Percentiles rank a stretch among this genome's conserved stretches.
Evolutionary conservation across 108 stramenopile species (phyloP).

Genomic region (Discostella pseudostelligera): DNA sequence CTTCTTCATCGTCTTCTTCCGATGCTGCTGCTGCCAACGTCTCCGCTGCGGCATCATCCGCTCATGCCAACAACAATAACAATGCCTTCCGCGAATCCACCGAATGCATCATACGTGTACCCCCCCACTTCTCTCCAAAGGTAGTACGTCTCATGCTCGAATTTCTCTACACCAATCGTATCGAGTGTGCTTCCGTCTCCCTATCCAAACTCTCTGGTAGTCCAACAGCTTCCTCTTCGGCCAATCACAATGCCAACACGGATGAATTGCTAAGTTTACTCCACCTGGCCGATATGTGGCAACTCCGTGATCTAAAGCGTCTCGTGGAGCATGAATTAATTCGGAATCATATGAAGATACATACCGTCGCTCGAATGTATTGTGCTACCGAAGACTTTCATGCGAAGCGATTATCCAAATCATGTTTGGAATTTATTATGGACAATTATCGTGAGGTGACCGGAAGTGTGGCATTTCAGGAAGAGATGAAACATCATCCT

Average conservation of each 20-base stretch:
- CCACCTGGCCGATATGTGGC: slow-evolving; percentile 84
- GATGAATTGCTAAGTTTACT: slow-evolving; percentile 79
- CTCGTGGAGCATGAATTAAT: slow-evolving; percentile 88
- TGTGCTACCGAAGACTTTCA: slow-evolving; percentile 87
- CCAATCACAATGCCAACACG: slow-evolving; percentile 47
- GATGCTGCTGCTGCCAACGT: too few relatives aligned
- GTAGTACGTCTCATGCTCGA: slow-evolving; percentile 91
- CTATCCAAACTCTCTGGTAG: slow-evolving; percentile 2
- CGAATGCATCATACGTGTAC: slow-evolving; percentile 76
- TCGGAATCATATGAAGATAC: slow-evolving; percentile 72
- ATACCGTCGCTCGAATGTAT: slow-evolving; percentile 87
- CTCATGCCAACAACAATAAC: slow-evolving; percentile 6
- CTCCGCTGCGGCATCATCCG: slow-evolving; percentile 11
- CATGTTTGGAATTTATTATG: slow-evolving; percentile 89
- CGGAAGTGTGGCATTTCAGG: slow-evolving; percentile 76
- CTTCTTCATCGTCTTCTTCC: too few relatives aligned
- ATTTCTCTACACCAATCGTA: slow-evolving; percentile 94
- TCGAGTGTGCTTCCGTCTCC: slow-evolving; percentile 54
- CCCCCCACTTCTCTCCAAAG: slow-evolving; percentile 65
- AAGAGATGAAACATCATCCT: slow-evolving; percentile 90
- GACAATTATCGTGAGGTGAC: slow-evolving; percentile 85
- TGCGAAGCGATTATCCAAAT: slow-evolving; percentile 72
- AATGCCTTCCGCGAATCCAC: slow-evolving; percentile 67
- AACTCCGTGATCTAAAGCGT: slow-evolving; percentile 85
- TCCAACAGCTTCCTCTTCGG: background rate